Evolutionary conservation across 2,329 filamentous ascomycete genomes (phyloP).

Genomic region (Penicillium sp.): DNA sequence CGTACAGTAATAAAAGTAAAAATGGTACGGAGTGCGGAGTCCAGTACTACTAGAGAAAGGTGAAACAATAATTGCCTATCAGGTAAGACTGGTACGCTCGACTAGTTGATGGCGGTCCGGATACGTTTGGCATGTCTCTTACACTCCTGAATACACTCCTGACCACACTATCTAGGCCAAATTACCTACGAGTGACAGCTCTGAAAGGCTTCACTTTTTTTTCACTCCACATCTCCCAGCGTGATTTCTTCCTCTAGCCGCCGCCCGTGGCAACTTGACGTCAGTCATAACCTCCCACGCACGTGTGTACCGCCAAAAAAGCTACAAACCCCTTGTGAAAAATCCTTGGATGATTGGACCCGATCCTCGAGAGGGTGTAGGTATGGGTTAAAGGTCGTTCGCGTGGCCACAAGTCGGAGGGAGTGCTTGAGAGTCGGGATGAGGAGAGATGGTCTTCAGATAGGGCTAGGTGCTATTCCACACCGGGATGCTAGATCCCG

Average conservation of each 20-base stretch:
- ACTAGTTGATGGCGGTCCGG: not conserved
- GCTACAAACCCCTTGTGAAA: not conserved
- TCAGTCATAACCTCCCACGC: slow-evolving; percentile 20
- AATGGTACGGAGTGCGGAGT: no score
- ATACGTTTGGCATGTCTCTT: not conserved
- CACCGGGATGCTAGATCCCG: not conserved
- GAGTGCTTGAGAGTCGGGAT: not conserved
- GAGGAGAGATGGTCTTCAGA: not conserved
- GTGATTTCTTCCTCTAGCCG: not conserved
- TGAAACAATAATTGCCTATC: not conserved
- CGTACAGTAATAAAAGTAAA: no score
- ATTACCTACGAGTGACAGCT: not conserved
- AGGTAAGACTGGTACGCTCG: not conserved
- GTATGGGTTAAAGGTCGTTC: not conserved
- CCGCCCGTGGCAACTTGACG: slow-evolving; percentile 30
- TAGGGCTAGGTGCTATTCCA: not conserved
- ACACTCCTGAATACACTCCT: not conserved
- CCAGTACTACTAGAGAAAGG: no score
- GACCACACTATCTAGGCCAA: not conserved
- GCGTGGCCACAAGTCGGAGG: not conserved
- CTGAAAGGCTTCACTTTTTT: not conserved
- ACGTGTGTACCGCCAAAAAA: not conserved
- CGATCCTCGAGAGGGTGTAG: not conserved
- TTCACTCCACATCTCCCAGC: slow-evolving; percentile 14
- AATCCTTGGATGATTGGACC: not conserved